Evolutionary conservation across 768 basidiomycete genomes (phyloP).

Genomic region (Boletus coccyginus): DNA sequence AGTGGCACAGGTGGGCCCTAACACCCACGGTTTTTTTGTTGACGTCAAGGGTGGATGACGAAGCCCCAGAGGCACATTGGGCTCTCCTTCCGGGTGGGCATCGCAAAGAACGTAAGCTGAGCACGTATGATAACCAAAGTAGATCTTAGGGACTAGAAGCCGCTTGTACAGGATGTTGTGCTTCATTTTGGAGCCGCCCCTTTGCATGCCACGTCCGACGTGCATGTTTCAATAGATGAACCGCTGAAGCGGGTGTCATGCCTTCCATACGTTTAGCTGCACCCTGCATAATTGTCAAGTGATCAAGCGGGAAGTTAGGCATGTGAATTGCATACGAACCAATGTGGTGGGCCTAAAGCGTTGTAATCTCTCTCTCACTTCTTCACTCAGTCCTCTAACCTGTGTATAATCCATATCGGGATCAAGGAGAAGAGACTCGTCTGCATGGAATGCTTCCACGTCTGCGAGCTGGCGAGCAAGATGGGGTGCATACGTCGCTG

Average conservation of each 20-base stretch:
- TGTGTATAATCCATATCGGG: conserved; percentile 64
- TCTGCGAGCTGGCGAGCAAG: conserved; percentile 74
- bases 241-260: conserved; percentile 79
- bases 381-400: conserved; percentile 70
- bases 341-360: conserved; percentile 65
- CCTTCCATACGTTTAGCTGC: conserved; percentile 92
- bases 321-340: conserved; percentile 35
- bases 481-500: conserved; percentile 62
- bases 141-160: background rate
- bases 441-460: conserved; percentile 66
- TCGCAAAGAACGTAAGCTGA: background rate
- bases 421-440: conserved; percentile 71
- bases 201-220: conserved; percentile 32
- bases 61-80: background rate
- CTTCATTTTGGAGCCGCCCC: background rate
- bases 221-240: conserved; percentile 66
- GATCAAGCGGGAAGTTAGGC: background rate
- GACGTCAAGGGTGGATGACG: too few species aligned
- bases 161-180: background rate
- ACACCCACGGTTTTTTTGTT: background rate
- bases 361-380: conserved; percentile 65
- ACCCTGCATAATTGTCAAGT: conserved; percentile 49
- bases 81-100: background rate
- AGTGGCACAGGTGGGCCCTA: background rate
- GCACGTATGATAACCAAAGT: background rate